These are phyloP conservation scores for Petasospora fabianii DNA, from an alignment of 1,139 yeast genomes.

Conservation along the genomic window DNA sequence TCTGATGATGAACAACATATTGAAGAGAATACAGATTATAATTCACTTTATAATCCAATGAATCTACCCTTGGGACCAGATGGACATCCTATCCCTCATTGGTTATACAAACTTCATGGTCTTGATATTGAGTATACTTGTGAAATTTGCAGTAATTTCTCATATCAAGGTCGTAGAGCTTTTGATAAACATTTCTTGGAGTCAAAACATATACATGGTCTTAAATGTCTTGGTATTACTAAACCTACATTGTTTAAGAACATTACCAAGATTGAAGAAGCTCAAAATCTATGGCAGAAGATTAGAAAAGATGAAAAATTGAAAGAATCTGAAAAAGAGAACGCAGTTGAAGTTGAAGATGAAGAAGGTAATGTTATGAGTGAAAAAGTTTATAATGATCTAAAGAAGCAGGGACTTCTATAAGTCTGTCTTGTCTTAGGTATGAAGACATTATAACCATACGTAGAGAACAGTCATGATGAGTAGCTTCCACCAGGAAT, in stretches of 20 bases:
- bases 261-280: constrained; percentile 67
- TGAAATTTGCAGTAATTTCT: constrained; percentile 80
- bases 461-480: too few species aligned
- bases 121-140: constrained; percentile 69
- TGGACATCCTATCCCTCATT: constrained; percentile 87
- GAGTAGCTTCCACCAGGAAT: too few species aligned
- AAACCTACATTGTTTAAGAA: constrained; percentile 54
- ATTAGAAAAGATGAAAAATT: constrained; percentile 39
- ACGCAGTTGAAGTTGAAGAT: constrained; percentile 81
- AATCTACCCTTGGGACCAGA: constrained; percentile 81
- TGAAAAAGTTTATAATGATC: constrained; percentile 73
- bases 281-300: constrained; percentile 51
- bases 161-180: constrained; percentile 69
- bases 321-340: constrained; percentile 45
- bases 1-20: constrained; percentile 20
- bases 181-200: constrained; percentile 75
- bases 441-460: too few species aligned
- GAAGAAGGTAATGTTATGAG: constrained; percentile 91
- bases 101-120: constrained; percentile 92
- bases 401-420: constrained; percentile 78
- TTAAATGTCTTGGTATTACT: constrained; percentile 71
- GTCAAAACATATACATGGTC: constrained; percentile 67
- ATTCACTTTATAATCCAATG: constrained; percentile 42
- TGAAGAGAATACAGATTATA: constrained; percentile 13
- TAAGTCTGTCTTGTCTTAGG: too few species aligned